Evolutionary conservation across 1,284 basidiomycete species (phyloP), one percentile per base, ranked within the genome.

Genomic region (Pyrrhoderma noxium): DNA sequence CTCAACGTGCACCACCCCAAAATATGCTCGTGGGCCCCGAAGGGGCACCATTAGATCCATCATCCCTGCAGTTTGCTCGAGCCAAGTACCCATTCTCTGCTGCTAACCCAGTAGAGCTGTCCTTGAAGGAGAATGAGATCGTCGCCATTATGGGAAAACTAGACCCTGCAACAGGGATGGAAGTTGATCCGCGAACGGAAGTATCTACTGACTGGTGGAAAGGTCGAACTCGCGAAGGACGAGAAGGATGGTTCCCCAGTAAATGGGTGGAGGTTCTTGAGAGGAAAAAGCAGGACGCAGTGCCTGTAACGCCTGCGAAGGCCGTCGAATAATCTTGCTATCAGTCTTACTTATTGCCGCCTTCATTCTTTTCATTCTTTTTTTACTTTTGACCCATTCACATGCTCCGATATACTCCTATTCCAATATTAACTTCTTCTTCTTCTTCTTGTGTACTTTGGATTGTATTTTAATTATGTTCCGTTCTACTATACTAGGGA

Each of bases 231-330:
- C 77, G 95, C 53, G 94, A 99, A 60, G 96, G 95, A 0, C 76
- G 87, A 56, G 85, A 92, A 59, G 95, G 95, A 0, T 99, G 93
- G 93, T 97, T 99, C 78, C 95, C 95, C 1, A 81, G 76, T 58
- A 94, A 89, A 60, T 94, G 86, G 77, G 90, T 93, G 3, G 79
- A 90, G 65, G 72, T 88, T 3, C 61, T 89, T 52, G 80, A 85
- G 64, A 67, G 72, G 61, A 73, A 66, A 57, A 64, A 64, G 43
- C 59, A 66, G 58, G 71, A 74, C 56, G 57, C 37, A 45, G 16
- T 22, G 38, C 21, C 38, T 40, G 38, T 40, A 31, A 21, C 41
- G 18, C 48, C 53, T 7, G 45, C 53, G 27, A 71, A 71, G 60
- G 73, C 70, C 57, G 61, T 72, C 4, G 72, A 74, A 47, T 76